Evolutionary conservation across 176 grass and related monocot genomes (phyloP).

Genomic region (Carex scoparia): DNA sequence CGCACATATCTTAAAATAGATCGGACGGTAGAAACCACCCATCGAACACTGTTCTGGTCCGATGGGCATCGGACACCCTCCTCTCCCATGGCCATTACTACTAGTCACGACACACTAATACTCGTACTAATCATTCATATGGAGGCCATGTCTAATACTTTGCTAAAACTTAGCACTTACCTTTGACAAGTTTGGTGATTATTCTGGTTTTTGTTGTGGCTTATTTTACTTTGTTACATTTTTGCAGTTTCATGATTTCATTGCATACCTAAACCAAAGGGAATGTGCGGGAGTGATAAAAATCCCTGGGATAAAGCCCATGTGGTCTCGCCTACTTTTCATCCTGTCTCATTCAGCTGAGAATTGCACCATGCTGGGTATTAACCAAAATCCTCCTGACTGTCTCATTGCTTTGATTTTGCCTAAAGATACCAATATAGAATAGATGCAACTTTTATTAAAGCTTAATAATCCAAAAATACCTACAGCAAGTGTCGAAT

Average conservation of each 20-base stretch:
- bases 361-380: conserved; percentile 42
- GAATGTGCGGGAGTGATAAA: conserved; percentile 92
- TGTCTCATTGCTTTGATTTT: conserved; percentile 64
- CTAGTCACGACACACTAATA: background rate
- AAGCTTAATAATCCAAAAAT: background rate
- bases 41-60: too few species aligned
- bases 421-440: conserved; percentile 62
- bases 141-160: background rate
- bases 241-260: conserved; percentile 86
- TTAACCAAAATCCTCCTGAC: conserved; percentile 49
- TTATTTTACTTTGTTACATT: conserved; percentile 21
- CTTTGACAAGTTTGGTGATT: background rate
- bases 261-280: conserved; percentile 80
- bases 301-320: conserved; percentile 54
- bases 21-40: too few species aligned
- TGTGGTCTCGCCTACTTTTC: conserved; percentile 85
- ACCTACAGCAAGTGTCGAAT: background rate
- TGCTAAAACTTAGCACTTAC: background rate
- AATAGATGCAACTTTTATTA: conserved; percentile 18
- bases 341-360: conserved; percentile 67
- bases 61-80: too few species aligned
- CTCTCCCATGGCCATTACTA: background rate
- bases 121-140: background rate
- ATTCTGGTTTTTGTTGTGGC: background rate
- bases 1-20: too few species aligned